Base-by-base conservation (phyloP, 805 yeast genomes). In the Nakazawaea holstii region DNA sequence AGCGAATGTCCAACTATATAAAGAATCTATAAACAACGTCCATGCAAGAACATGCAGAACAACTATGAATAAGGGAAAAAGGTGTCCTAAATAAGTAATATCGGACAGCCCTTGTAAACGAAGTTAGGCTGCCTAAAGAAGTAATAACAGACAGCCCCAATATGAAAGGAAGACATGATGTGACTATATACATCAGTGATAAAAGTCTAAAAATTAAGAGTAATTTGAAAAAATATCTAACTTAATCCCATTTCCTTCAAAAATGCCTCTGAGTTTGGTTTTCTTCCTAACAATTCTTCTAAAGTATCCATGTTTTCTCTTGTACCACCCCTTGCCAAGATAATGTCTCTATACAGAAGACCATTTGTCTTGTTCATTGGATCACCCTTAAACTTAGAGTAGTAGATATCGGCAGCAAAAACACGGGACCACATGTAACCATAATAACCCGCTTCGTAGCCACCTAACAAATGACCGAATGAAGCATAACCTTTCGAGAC, bases 351-450 rank as follows among this genome's bases (percentile, higher is more conserved):
- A 64, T 88, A 88, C 51, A 73, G 69, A 28, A 77, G 64, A 43
- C 96, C 96, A 43, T 67, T 72, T 14, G 61, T 60, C 17, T 77
- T 69, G 58, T 80, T 77, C 76, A 85, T 72, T 39, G 95, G 94
- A 61, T 84, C 79, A 1, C 66, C 56, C 49, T 78, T 76, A 72
- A 88, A 88, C 58, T 77, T 75, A 4, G 87, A 67, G 62, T 85
- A 80, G 68, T 77, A 88, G 60, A 88, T 85, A 62, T 88, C 96
- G 6, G 87, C 77, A 1, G 95, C 94, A 69, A 82, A 88, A 13
- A 87, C 95, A 58, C 82, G 82, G 2, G 95, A 85, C 82, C 89
- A 88, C 67, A 87, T 66, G 63, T 88, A 88, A 1, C 95, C 95
- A 57, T 88, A 88, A 66, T 88, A 88, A 3, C 91, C 90, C 9